These are phyloP conservation scores for Suhomyces pyralidae DNA, from an alignment of 805 yeast species.

Conservation along the genomic window DNA sequence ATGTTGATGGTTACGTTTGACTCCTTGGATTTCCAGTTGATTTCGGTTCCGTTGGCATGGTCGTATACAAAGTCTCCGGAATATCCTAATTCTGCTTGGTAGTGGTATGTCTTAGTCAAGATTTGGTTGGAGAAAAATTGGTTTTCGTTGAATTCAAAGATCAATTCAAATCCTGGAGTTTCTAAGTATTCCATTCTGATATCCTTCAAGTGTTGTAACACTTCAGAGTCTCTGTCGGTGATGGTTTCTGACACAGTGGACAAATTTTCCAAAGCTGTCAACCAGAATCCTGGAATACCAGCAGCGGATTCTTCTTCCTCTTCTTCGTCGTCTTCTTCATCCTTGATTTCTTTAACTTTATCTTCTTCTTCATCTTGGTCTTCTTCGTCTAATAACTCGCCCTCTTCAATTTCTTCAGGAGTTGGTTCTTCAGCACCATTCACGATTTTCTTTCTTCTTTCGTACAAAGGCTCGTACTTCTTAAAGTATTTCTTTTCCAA, in stretches of 20 bases:
- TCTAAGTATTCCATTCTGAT: constrained; percentile 76
- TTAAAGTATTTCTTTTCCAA: constrained; percentile 77
- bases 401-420: constrained; percentile 71
- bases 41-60: constrained; percentile 88
- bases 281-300: constrained; percentile 96
- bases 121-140: constrained; percentile 70
- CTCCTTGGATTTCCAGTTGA: constrained; percentile 80
- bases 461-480: constrained; percentile 73
- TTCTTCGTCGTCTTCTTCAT: constrained; percentile 41
- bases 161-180: constrained; percentile 83
- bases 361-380: constrained; percentile 26
- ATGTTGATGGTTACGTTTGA: constrained; percentile 79
- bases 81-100: constrained; percentile 90
- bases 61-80: constrained; percentile 96
- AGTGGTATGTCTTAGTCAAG: constrained; percentile 84
- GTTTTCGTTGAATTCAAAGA: constrained; percentile 75
- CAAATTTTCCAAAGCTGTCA: constrained; percentile 89
- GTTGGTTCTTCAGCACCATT: constrained; percentile 76
- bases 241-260: constrained; percentile 78
- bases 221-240: constrained; percentile 86
- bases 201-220: constrained; percentile 64
- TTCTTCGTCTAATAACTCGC: constrained; percentile 65
- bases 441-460: constrained; percentile 68
- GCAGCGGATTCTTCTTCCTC: constrained; percentile 44
- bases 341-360: constrained; percentile 39